phyloP scores from a whole-genome alignment of 192 early-diverging fungal species.

The Rhizophagus clarus region DNA sequence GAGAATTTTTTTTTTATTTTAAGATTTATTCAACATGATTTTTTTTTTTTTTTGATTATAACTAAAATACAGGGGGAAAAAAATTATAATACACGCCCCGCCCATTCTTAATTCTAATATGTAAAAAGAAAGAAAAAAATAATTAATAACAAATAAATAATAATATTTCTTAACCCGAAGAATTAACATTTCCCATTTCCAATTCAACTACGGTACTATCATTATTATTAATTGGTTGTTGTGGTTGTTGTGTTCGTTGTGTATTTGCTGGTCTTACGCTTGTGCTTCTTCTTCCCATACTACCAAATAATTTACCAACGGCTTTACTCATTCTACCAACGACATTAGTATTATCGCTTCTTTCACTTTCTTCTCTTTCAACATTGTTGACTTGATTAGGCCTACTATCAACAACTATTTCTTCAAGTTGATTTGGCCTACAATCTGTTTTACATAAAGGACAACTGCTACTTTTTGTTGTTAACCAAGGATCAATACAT shows the following conservation, averaged over 20 bases:
- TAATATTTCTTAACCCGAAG: not conserved
- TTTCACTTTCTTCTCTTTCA: not conserved
- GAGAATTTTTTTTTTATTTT: no score
- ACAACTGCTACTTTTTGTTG: constrained; percentile 37
- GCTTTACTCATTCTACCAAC: not conserved
- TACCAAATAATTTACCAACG: not conserved
- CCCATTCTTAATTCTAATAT: no score
- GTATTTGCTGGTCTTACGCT: not conserved
- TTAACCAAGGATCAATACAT: constrained; percentile 56
- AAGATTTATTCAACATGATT: no score
- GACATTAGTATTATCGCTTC: no score
- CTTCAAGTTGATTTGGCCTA: constrained; percentile 17
- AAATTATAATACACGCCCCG: no score
- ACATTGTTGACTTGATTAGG: not conserved
- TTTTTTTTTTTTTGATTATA: no score
- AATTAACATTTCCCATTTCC: not conserved
- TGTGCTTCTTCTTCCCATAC: not conserved
- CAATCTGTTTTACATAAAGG: constrained; percentile 41
- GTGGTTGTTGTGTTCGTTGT: not conserved
- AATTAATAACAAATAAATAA: no score
- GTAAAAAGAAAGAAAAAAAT: no score
- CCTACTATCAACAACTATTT: not conserved
- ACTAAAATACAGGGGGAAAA: no score
- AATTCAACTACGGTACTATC: not conserved
- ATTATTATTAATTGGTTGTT: not conserved